phyloP scores from a whole-genome alignment of 2,329 filamentous ascomycete genomes.

The Aspergillus brunneoviolaceus region DNA sequence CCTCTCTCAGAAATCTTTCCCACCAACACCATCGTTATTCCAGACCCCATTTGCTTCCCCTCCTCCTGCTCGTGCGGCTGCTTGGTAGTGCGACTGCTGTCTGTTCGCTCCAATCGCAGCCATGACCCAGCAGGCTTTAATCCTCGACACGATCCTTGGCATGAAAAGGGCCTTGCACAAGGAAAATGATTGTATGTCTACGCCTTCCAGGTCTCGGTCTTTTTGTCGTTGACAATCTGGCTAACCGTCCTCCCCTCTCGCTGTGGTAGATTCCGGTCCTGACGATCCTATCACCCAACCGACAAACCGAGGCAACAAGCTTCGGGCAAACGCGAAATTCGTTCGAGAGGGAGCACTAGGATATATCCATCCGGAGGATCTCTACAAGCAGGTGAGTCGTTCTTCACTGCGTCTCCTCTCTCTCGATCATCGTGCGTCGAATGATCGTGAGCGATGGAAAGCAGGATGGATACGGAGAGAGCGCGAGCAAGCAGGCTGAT shows the following conservation, averaged over 20 bases:
- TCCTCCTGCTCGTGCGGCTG: conserved; percentile 6
- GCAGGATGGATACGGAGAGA: background rate
- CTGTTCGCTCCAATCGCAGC: conserved; percentile 15
- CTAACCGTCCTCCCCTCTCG: conserved; percentile 8
- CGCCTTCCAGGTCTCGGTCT: background rate
- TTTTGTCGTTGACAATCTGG: conserved; percentile 14
- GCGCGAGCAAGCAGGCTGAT: background rate
- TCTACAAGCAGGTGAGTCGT: conserved; percentile 56
- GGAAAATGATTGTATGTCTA: conserved; percentile 45
- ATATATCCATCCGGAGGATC: conserved; percentile 49
- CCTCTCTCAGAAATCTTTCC: background rate
- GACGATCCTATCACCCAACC: conserved; percentile 56
- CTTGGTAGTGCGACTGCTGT: conserved; percentile 4
- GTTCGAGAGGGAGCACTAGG: conserved; percentile 57
- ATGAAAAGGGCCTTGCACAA: conserved; percentile 55
- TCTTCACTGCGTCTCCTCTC: background rate
- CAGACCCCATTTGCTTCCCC: background rate
- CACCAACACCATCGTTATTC: background rate
- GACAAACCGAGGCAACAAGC: conserved; percentile 62
- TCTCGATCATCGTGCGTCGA: background rate
- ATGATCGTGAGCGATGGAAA: background rate
- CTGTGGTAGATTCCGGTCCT: conserved; percentile 37
- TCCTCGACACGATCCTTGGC: conserved; percentile 55
- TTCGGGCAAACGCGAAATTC: conserved; percentile 58
- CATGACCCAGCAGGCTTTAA: conserved; percentile 48